Conservation (phyloP, 306 rosid genomes). For the Vigna angularis region DNA sequence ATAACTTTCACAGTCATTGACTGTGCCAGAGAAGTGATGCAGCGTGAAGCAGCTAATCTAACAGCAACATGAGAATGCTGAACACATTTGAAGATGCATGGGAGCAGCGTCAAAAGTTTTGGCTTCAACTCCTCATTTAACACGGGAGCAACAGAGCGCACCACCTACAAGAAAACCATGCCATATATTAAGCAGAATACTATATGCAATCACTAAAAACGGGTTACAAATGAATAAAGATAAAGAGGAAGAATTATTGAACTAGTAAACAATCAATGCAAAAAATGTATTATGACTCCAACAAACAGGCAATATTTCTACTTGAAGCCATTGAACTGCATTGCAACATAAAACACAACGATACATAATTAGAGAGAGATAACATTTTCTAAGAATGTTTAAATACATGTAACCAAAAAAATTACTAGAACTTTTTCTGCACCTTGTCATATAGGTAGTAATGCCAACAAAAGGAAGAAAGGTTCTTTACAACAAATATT, state of each 20-base stretch:
- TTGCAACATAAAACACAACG: background rate
- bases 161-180: constrained; percentile 65
- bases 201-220: background rate
- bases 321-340: constrained; percentile 2
- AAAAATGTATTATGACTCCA: constrained; percentile 3
- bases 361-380: background rate
- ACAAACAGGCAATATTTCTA: constrained; percentile 7
- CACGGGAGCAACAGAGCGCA: constrained; percentile 84
- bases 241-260: background rate
- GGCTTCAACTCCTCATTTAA: constrained; percentile 79
- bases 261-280: background rate
- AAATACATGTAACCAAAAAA: background rate
- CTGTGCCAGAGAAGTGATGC: constrained; percentile 96
- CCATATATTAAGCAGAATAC: constrained; percentile 38
- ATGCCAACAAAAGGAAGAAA: background rate
- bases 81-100: constrained; percentile 81
- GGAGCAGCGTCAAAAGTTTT: constrained; percentile 85
- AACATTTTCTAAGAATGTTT: background rate
- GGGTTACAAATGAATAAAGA: constrained; percentile 3
- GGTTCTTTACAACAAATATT: background rate
- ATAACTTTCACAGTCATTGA: constrained; percentile 82
- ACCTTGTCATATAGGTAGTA: background rate
- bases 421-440: background rate
- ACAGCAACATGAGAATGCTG: constrained; percentile 90
- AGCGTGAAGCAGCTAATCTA: constrained; percentile 94